Conservation (phyloP, 257 asterid genomes). For the Mitragyna speciosa region DNA sequence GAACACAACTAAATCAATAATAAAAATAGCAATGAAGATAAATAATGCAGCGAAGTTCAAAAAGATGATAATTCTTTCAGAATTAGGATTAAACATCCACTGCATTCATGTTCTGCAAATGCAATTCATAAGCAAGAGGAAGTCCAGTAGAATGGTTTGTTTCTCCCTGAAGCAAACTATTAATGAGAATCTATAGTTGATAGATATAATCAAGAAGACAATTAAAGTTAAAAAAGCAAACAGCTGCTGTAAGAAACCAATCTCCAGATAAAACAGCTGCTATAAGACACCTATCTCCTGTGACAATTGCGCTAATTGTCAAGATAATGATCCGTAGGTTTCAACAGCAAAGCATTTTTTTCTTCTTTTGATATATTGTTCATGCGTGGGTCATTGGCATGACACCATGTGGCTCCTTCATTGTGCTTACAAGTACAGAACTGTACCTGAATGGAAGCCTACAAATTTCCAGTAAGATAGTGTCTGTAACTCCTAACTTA, state of each 20-base stretch:
- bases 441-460: not conserved
- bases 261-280: not conserved
- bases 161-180: not conserved
- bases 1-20: not conserved
- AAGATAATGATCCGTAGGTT: not conserved
- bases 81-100: not conserved
- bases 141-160: not conserved
- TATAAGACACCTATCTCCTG: not conserved
- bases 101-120: conserved; percentile 1
- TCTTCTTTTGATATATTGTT: not conserved
- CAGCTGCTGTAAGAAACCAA: not conserved
- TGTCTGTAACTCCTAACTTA: not conserved
- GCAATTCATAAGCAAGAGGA: not conserved
- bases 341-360: not conserved
- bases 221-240: not conserved
- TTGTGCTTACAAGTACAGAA: not conserved
- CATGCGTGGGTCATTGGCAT: not conserved
- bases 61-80: not conserved
- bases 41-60: no score
- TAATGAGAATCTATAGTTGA: not conserved
- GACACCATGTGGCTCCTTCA: no score
- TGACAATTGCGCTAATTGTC: not conserved
- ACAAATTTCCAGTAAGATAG: not conserved
- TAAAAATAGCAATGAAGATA: no score
- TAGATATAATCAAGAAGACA: not conserved